Conservation (phyloP, 2,329 filamentous ascomycete species). For the Pseudogymnoascus sp. region DNA sequence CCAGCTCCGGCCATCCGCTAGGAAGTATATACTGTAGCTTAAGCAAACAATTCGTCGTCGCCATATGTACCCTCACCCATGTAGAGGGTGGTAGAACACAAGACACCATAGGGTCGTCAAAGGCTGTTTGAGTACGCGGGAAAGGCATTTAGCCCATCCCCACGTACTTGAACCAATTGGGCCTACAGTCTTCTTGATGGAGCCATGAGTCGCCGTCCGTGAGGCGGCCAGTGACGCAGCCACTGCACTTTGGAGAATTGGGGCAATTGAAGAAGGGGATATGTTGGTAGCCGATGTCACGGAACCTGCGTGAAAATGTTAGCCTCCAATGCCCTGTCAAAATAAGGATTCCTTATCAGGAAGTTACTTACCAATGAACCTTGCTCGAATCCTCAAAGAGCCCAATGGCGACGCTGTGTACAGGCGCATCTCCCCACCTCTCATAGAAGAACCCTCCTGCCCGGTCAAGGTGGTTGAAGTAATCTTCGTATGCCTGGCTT, state of each 20-base stretch:
- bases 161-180: constrained; percentile 95
- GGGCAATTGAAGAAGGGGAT: constrained; percentile 99
- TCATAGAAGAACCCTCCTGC: constrained; percentile 98
- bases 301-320: constrained; percentile 60
- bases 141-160: constrained; percentile 56
- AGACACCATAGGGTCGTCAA: not conserved
- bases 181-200: constrained; percentile 84
- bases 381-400: constrained; percentile 85
- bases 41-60: not conserved
- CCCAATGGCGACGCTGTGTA: constrained; percentile 87
- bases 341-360: not conserved
- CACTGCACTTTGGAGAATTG: constrained; percentile 87
- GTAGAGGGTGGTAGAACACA: not conserved
- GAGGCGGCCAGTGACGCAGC: constrained; percentile 77
- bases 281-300: constrained; percentile 96
- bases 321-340: not conserved
- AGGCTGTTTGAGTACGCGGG: not conserved
- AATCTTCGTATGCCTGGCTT: constrained; percentile 82
- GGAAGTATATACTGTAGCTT: constrained; percentile 1
- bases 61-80: not conserved
- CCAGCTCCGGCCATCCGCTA: not conserved
- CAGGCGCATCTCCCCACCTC: constrained; percentile 94
- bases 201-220: constrained; percentile 83
- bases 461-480: constrained; percentile 89
- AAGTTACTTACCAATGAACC: constrained; percentile 72